Base-by-base conservation (phyloP, 192 early-diverging fungal genomes). In the Dissophora ornata region DNA sequence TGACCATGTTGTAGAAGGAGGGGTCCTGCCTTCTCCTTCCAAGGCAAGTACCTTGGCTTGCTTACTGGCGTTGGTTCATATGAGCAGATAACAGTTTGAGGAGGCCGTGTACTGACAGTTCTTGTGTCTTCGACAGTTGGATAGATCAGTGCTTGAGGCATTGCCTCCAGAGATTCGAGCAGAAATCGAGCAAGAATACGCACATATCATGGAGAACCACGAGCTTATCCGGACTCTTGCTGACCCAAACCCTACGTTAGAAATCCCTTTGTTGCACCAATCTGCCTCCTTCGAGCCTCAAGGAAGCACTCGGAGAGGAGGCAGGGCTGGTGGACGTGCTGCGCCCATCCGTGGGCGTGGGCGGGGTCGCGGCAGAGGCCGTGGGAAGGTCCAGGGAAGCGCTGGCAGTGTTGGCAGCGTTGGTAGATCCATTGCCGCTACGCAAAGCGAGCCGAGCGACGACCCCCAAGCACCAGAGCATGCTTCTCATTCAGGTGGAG, bases 101-200 rank as follows among this genome's bases (percentile, higher is more conserved):
- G n/a, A n/a, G n/a, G n/a, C n/a, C n/a, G n/a, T n/a, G n/a, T n/a
- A n/a, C n/a, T n/a, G n/a, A n/a, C n/a, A n/a, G n/a, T n/a, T n/a
- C n/a, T n/a, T n/a, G n/a, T n/a, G n/a, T n/a, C n/a, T n/a, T n/a
- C n/a, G n/a, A n/a, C n/a, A n/a, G 79, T 30, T 80, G 45, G 79
- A 80, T 16, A 57, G 22, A 26, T 71, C 67, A 0, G 79, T 80
- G 1, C 13, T 80, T 19, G 29, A 80, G 22, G 69, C 62, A 2
- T 41, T 80, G 19, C 79, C 79, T 18, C 42, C 62, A 21, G 64
- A 70, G 21, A 71, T 80, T 12, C 69, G 70, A 30, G 64, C 69
- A 13, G 79, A 80, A 25, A 80, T 80, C 30, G 69, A 67, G 62
- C 56, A 59, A 41, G 69, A 70, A 28, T 80, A 80, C 49, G 51